Evolutionary conservation across 2,329 filamentous ascomycete species (phyloP).

Genomic region (Arthrobotrys entomopaga): DNA sequence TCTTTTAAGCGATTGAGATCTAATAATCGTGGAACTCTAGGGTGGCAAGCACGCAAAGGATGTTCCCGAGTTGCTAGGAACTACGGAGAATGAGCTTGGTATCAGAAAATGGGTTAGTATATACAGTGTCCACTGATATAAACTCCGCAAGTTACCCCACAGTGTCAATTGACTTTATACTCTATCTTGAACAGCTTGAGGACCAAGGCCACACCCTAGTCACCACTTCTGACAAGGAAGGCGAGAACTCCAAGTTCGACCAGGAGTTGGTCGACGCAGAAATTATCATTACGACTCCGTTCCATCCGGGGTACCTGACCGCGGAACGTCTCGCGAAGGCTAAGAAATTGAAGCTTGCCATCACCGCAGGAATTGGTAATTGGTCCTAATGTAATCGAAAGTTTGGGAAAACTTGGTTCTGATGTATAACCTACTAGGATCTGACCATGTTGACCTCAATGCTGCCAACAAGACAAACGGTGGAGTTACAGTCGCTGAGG

Average conservation of each 20-base stretch:
- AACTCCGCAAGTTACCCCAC: background rate
- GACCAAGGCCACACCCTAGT: constrained; percentile 95
- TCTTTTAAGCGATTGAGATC: background rate
- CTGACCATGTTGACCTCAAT: constrained; percentile 96
- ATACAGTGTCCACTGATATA: background rate
- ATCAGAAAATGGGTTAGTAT: constrained; percentile 79
- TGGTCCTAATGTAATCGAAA: background rate
- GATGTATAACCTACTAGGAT: constrained; percentile 62
- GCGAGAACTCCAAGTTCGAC: constrained; percentile 91
- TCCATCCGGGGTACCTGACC: constrained; percentile 75
- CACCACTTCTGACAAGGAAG: constrained; percentile 98
- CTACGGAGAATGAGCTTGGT: constrained; percentile 97
- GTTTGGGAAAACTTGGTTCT: background rate
- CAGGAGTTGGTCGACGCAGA: constrained; percentile 96
- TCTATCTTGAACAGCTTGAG: constrained; percentile 70
- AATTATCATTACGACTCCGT: constrained; percentile 99
- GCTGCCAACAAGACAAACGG: constrained; percentile 95
- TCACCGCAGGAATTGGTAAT: constrained; percentile 91
- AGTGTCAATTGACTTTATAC: background rate
- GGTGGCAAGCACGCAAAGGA: constrained; percentile 61
- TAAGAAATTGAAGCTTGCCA: constrained; percentile 97
- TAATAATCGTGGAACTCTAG: constrained; percentile 44
- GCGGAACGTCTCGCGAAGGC: constrained; percentile 95
- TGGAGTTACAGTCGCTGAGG: constrained; percentile 87
- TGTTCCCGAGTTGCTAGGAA: constrained; percentile 86